These are phyloP conservation scores for Fragaria nilgerrensis DNA, from an alignment of 306 rosid species.

Conservation along the genomic window DNA sequence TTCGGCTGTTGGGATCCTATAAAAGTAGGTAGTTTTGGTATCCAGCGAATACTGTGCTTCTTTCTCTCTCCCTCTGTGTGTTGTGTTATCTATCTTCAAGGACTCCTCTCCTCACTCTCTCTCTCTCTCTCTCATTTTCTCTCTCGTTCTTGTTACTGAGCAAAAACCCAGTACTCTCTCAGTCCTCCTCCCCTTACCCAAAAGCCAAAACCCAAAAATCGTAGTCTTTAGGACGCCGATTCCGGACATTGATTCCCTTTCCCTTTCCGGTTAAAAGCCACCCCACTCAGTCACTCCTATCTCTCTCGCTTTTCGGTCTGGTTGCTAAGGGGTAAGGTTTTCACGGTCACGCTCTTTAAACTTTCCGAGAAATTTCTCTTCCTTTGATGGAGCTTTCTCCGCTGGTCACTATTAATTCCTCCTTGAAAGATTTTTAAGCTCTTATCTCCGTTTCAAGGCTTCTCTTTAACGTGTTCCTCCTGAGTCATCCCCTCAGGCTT, in stretches of 20 bases:
- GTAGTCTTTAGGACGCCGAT: constrained; percentile 5
- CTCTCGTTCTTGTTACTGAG: background rate
- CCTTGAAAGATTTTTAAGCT: background rate
- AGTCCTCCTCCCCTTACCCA: background rate
- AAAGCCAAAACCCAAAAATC: background rate
- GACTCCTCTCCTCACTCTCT: background rate
- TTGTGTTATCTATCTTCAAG: background rate
- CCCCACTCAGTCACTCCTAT: constrained; percentile 16
- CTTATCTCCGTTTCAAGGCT: constrained; percentile 41
- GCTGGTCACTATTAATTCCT: constrained; percentile 17
- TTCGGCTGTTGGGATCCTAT: constrained; percentile 59
- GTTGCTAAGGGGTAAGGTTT: constrained; percentile 1
- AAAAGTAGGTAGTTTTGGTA: constrained; percentile 38
- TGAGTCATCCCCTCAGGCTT: constrained; percentile 17
- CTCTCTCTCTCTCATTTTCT: background rate
- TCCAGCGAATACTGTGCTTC: constrained; percentile 20
- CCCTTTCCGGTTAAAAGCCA: constrained; percentile 47
- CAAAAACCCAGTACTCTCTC: background rate
- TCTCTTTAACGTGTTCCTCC: constrained; percentile 45
- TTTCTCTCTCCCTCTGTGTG: background rate
- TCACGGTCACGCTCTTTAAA: constrained; percentile 39
- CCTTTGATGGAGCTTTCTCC: constrained; percentile 37
- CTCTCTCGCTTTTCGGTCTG: constrained; percentile 19
- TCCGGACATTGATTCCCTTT: constrained; percentile 31
- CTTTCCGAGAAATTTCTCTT: constrained; percentile 59